Evolutionary conservation across 306 rosid species (phyloP).

Genomic region (Prinsepia uniflora): DNA sequence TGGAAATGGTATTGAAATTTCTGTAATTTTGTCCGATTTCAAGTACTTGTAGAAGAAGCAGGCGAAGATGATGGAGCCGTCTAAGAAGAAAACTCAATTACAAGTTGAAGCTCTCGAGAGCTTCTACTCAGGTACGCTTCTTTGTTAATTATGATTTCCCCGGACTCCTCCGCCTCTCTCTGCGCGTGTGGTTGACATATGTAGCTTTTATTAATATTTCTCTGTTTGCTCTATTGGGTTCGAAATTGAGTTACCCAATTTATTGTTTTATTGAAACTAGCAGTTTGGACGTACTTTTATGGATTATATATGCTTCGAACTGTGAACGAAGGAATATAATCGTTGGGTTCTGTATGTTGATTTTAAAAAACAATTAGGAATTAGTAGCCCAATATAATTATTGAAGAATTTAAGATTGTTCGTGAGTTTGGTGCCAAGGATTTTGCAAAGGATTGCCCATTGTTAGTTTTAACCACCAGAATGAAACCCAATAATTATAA

Average conservation of each 20-base stretch:
- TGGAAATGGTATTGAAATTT: background rate
- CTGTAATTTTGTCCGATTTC: slow-evolving; percentile 6
- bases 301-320: background rate
- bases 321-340: background rate
- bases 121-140: slow-evolving; percentile 36
- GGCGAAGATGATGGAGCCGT: slow-evolving; percentile 24
- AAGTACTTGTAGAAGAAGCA: background rate
- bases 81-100: slow-evolving; percentile 30
- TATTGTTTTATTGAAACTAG: slow-evolving; percentile 1
- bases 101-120: slow-evolving; percentile 41
- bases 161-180: no score
- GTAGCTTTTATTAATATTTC: background rate
- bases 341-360: background rate
- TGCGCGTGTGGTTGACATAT: background rate
- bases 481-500: no score
- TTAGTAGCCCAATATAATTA: background rate
- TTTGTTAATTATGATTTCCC: no score
- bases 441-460: background rate
- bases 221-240: slow-evolving; percentile 4
- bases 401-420: background rate
- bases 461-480: background rate
- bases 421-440: background rate
- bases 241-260: background rate
- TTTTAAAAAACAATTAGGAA: background rate
- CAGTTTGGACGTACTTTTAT: background rate